phyloP scores from a whole-genome alignment of 352 stramenopile species.

The Phytophthora tentaculata region DNA sequence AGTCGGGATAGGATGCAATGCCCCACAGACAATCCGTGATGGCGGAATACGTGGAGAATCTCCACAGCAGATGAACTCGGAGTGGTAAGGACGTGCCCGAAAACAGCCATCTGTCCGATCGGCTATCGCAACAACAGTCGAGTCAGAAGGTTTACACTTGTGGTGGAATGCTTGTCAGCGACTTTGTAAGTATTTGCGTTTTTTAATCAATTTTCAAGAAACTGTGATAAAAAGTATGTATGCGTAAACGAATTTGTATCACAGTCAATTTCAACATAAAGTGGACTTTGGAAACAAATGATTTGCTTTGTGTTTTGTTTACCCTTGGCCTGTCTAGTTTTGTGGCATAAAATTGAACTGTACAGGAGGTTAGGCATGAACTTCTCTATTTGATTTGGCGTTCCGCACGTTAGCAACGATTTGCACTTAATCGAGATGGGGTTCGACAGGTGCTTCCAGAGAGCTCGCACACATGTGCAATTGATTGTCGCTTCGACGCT shows the following conservation, averaged over 20 bases:
- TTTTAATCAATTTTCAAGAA: conserved; percentile 1
- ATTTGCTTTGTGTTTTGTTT: not conserved
- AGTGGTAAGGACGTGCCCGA: conserved; percentile 13
- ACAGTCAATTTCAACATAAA: not conserved
- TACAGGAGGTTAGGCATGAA: not conserved
- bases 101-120: conserved; percentile 15
- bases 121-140: conserved; percentile 2
- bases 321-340: not conserved
- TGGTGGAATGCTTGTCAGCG: not conserved
- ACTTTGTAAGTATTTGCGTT: conserved; percentile 3
- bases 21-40: conserved; percentile 5
- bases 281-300: not conserved
- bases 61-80: conserved; percentile 1
- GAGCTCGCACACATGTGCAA: conserved; percentile 6
- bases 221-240: not conserved
- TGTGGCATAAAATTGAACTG: conserved; percentile 5
- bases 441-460: conserved; percentile 18
- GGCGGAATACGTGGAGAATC: conserved; percentile 18
- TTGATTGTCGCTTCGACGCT: not conserved
- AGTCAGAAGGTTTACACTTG: conserved; percentile 10
- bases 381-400: conserved; percentile 1
- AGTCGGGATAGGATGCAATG: conserved; percentile 14
- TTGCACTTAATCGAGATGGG: conserved; percentile 8
- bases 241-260: not conserved
- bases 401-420: conserved; percentile 10